These are phyloP conservation scores for Ceratobasidium papillatum DNA, from an alignment of 1,284 basidiomycete species.

Conservation along the genomic window DNA sequence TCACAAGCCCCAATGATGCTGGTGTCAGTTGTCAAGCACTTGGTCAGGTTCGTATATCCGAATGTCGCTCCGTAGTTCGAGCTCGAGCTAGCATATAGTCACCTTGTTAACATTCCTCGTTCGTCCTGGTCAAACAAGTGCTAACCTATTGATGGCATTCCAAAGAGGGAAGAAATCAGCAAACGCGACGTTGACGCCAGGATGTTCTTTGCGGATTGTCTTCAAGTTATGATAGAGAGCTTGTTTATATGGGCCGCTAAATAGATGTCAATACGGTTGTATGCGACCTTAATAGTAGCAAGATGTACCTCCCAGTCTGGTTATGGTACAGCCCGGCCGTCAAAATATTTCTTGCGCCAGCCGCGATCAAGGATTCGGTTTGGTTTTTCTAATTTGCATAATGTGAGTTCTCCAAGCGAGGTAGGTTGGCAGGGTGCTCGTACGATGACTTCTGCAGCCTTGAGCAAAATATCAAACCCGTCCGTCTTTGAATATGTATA, in stretches of 20 bases:
- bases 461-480: conserved; percentile 40
- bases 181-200: conserved; percentile 39
- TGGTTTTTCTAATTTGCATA: conserved; percentile 26
- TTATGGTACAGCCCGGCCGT: conserved; percentile 41
- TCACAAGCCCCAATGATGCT: conserved; percentile 42
- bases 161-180: conserved; percentile 41
- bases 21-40: conserved; percentile 39
- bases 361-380: conserved; percentile 38
- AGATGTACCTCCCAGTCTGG: conserved; percentile 39
- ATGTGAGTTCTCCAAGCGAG: background rate
- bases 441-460: conserved; percentile 40
- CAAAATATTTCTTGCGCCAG: conserved; percentile 40
- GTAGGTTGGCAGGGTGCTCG: background rate
- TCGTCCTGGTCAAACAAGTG: no score
- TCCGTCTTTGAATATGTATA: conserved; percentile 44
- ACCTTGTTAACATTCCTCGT: background rate
- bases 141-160: conserved; percentile 35
- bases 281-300: background rate
- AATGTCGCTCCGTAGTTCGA: conserved; percentile 32
- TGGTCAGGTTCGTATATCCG: conserved; percentile 39
- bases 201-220: conserved; percentile 29
- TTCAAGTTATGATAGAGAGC: conserved; percentile 42
- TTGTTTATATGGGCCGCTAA: conserved; percentile 41
- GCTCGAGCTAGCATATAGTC: background rate
- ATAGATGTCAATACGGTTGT: background rate